Percentiles rank a stretch among this genome's conserved stretches.
phyloP scores from a whole-genome alignment of 2,329 filamentous ascomycete genomes.

The Clonostachys rosea region DNA sequence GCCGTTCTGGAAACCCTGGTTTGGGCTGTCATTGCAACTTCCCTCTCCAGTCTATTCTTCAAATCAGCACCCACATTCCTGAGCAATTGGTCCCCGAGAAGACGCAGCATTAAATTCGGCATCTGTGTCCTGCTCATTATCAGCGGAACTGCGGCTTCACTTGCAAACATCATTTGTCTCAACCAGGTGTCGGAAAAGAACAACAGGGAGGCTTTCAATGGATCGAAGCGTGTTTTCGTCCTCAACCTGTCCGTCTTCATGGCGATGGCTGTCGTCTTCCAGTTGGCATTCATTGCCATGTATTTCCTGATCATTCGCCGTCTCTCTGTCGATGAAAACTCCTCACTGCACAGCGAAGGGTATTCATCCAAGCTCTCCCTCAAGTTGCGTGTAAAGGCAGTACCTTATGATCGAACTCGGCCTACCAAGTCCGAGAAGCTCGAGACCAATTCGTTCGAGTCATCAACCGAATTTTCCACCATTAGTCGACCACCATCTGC shows the following conservation, averaged over 20 bases:
- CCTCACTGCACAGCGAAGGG: constrained; percentile 22
- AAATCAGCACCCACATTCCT: neutral
- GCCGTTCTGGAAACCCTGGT: constrained; percentile 16
- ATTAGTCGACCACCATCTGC: neutral
- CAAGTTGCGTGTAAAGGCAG: constrained; percentile 32
- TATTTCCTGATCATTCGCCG: constrained; percentile 34
- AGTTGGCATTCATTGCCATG: constrained; percentile 41
- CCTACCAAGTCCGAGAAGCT: constrained; percentile 16
- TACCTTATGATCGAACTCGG: constrained; percentile 36
- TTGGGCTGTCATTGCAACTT: neutral
- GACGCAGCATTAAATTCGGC: neutral
- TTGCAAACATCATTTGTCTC: neutral
- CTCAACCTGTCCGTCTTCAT: constrained; percentile 38
- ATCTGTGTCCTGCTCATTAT: neutral
- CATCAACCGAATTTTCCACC: constrained; percentile 1
- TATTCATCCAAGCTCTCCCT: constrained; percentile 10
- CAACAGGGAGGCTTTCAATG: neutral
- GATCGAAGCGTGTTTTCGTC: constrained; percentile 21
- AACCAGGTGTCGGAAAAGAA: neutral
- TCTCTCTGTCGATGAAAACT: constrained; percentile 7
- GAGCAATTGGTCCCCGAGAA: neutral
- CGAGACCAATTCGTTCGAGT: constrained; percentile 20
- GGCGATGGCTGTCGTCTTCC: constrained; percentile 36
- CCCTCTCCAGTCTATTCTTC: neutral
- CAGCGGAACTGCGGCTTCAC: neutral